Conservation (phyloP, 2,329 filamentous ascomycete genomes). For the Aspergillus sergii region DNA sequence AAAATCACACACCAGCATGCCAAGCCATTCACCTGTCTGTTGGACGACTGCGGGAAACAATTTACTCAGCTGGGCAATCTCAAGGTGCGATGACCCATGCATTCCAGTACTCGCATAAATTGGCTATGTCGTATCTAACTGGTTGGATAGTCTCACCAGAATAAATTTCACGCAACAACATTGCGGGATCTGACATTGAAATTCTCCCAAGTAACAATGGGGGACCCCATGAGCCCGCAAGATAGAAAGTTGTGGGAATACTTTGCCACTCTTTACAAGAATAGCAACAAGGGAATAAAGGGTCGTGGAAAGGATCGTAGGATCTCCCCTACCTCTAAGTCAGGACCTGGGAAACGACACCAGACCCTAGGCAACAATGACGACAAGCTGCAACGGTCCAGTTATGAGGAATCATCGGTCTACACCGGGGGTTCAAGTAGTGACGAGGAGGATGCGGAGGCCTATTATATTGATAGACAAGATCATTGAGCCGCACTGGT, state of each 20-base stretch:
- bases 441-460: conserved; percentile 34
- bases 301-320: conserved; percentile 81
- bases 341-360: conserved; percentile 22
- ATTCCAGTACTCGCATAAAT: not conserved
- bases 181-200: conserved; percentile 69
- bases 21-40: conserved; percentile 78
- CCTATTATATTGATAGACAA: conserved; percentile 31
- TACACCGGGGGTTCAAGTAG: conserved; percentile 36
- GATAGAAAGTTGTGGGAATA: conserved; percentile 83
- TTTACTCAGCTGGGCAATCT: conserved; percentile 92
- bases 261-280: conserved; percentile 88
- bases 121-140: conserved; percentile 7
- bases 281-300: conserved; percentile 98
- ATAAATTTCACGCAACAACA: conserved; percentile 84
- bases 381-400: conserved; percentile 27
- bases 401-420: conserved; percentile 33
- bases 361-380: conserved; percentile 29
- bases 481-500: conserved; percentile 14
- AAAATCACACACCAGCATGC: conserved; percentile 75
- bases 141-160: conserved; percentile 73
- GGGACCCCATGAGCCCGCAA: conserved; percentile 64
- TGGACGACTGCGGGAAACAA: conserved; percentile 82
- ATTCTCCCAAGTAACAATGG: conserved; percentile 66
- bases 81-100: conserved; percentile 61
- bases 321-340: conserved; percentile 37